Percentiles rank a stretch among this genome's conserved stretches.
Conservation (phyloP, 441 rosid genomes). For the Gossypium trilobum region DNA sequence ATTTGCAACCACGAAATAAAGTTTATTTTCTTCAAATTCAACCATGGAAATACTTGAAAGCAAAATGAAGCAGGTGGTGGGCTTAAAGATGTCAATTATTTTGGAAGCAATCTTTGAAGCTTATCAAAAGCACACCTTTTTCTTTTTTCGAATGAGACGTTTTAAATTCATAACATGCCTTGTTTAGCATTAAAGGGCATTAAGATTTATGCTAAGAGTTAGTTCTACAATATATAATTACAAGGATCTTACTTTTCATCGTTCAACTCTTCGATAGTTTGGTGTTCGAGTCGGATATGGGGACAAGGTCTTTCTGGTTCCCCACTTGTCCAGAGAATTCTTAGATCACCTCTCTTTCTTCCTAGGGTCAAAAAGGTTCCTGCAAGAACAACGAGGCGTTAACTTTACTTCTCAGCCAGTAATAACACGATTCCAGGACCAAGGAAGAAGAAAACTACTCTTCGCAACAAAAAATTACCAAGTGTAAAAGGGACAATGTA, state of each 20-base stretch:
- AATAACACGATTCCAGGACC: neutral
- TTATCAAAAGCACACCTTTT: neutral
- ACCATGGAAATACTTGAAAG: no score
- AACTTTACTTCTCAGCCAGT: neutral
- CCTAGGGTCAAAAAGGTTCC: conserved; percentile 50
- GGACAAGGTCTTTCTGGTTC: conserved; percentile 53
- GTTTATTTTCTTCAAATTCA: neutral
- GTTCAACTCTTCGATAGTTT: conserved; percentile 17
- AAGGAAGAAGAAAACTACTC: neutral
- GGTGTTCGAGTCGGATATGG: conserved; percentile 44
- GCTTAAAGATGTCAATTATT: no score
- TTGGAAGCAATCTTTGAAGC: neutral
- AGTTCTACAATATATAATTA: conserved; percentile 12
- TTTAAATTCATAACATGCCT: neutral
- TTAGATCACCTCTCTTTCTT: conserved; percentile 45
- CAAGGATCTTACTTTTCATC: neutral
- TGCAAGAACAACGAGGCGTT: conserved; percentile 18
- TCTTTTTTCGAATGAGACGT: neutral
- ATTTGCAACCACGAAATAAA: no score
- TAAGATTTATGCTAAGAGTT: neutral
- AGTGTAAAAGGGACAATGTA: conserved; percentile 67
- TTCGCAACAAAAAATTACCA: conserved; percentile 20
- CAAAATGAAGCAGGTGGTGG: no score
- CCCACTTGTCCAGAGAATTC: conserved; percentile 55
- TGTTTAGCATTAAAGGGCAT: neutral